Base-by-base conservation (phyloP, 1,139 yeast species). In the Arxiozyma heterogenica region DNA sequence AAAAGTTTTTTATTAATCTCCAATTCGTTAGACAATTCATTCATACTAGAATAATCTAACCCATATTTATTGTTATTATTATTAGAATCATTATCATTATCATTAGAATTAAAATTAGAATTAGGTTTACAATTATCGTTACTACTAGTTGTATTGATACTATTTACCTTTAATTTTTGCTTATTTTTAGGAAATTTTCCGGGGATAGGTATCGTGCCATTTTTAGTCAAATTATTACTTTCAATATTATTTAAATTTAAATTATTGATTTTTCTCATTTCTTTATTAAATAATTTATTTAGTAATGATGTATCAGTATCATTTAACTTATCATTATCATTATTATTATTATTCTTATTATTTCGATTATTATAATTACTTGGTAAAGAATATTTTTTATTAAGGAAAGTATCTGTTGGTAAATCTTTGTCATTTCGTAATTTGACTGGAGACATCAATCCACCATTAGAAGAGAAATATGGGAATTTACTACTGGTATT, bases 331-430 rank as follows among this genome's bases (percentile, higher is more conserved):
- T 20, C 7, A 11, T 15, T 9, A 17, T 12, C 34, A 45, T 23
- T 20, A n/a, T n/a, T 17, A 18, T 20, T 21, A 11, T 15, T 9
- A 45, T 45, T 21, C 11, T 21, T 12, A 25, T 11, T 20, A n/a
- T n/a, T 23, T 3, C 12, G 6, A 11, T 15, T 9, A 17, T 12
- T 9, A 45, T 20, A 5, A 11, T 1, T 20, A 23, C 5, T 21
- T 12, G 20, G 21, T 25, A 27, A 18, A 12, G n/a, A 38, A 8
- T 42, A 21, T 3, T 44, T 54, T 47, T 57, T 56, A 22, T 55
- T 54, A 2, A 53, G 57, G 53, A 65, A 65, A 0, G 69, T 65
- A 52, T 65, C 66, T 4, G 64, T 62, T 9, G 54, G 54, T 18
- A 25, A n/a, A 7, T 18, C 20, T 30, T 60, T 59, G 22, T 53